phyloP scores from a whole-genome alignment of 2,329 filamentous ascomycete genomes.

The Basipetospora chlamydospora region DNA sequence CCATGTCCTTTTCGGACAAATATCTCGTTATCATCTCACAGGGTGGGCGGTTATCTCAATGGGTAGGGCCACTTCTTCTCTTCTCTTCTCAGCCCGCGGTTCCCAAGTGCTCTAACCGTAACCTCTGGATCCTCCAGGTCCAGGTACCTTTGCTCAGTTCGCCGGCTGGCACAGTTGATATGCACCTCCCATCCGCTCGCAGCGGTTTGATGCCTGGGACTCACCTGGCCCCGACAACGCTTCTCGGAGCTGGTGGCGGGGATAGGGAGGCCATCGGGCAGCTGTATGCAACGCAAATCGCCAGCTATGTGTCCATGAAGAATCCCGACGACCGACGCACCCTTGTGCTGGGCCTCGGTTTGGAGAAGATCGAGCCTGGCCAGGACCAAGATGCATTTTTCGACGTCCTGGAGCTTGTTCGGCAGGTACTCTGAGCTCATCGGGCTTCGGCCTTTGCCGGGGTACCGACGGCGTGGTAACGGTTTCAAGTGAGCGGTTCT shows the following conservation, averaged over 20 bases:
- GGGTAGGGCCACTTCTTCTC: too few species aligned
- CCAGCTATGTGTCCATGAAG: conserved; percentile 59
- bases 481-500: too few species aligned
- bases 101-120: too few species aligned
- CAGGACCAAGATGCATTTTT: conserved; percentile 46
- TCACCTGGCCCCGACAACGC: conserved; percentile 71
- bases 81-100: too few species aligned
- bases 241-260: conserved; percentile 69
- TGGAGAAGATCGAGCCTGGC: conserved; percentile 33
- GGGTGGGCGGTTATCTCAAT: conserved; percentile 73
- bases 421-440: conserved; percentile 32
- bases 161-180: conserved; percentile 48
- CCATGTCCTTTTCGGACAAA: conserved; percentile 71
- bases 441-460: too few species aligned
- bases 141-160: conserved; percentile 65
- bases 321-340: conserved; percentile 49
- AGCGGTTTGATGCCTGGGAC: conserved; percentile 48
- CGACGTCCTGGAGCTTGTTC: conserved; percentile 48
- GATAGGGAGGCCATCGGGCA: conserved; percentile 75
- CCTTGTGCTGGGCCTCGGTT: conserved; percentile 46
- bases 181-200: conserved; percentile 32
- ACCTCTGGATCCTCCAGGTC: conserved; percentile 44
- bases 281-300: conserved; percentile 79
- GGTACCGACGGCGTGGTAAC: too few species aligned
- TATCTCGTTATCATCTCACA: conserved; percentile 84